These are phyloP conservation scores for Pogostemon cablin DNA, from an alignment of 257 asterid genomes.

Conservation along the genomic window DNA sequence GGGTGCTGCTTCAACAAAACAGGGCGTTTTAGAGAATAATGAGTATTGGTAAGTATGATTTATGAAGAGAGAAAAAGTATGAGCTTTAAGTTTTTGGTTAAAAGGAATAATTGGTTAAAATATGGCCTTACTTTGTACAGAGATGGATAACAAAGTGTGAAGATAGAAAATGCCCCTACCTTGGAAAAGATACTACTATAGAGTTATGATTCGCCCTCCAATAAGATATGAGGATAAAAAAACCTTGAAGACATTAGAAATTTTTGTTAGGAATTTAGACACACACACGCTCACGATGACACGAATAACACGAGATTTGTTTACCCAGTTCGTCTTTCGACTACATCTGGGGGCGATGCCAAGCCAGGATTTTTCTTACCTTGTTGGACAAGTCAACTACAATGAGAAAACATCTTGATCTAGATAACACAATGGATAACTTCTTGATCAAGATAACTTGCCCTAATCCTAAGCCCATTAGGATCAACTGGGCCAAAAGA, in stretches of 20 bases:
- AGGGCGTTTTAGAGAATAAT: neutral
- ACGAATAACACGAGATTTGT: too few relatives aligned
- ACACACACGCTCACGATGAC: too few relatives aligned
- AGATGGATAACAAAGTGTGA: neutral
- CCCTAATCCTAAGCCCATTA: too few relatives aligned
- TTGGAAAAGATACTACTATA: neutral
- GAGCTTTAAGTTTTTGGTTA: neutral
- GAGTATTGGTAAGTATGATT: neutral
- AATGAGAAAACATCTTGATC: too few relatives aligned
- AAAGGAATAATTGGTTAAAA: neutral
- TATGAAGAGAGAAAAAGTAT: neutral
- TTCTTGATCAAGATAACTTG: too few relatives aligned
- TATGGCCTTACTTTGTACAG: neutral
- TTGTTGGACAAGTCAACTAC: too few relatives aligned
- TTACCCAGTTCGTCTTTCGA: too few relatives aligned
- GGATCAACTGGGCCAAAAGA: too few relatives aligned
- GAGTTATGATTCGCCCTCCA: neutral
- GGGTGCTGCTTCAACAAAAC: neutral
- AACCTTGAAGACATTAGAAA: neutral
- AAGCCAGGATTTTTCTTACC: too few relatives aligned
- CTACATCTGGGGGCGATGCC: too few relatives aligned
- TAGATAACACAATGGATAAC: too few relatives aligned
- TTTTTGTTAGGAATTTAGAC: too few relatives aligned
- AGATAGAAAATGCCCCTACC: neutral
- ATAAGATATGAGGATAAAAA: neutral